A percentile compares a stretch with the other conserved stretches of the same genome.
These are phyloP conservation scores for Ceratonia siliqua DNA, from an alignment of 306 rosid genomes.

Conservation along the genomic window DNA sequence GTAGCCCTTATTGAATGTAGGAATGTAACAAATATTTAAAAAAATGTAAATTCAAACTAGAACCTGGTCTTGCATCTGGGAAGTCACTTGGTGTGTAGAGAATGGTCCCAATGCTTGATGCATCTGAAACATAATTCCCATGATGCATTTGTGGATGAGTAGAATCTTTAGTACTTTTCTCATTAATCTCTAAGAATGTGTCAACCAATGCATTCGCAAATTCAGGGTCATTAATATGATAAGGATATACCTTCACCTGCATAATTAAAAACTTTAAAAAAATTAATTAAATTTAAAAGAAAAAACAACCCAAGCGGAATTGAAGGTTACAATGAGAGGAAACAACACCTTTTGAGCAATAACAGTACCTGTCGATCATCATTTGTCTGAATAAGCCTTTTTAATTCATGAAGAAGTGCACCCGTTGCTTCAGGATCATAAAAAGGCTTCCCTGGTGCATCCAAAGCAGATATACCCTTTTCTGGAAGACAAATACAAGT, in stretches of 20 bases:
- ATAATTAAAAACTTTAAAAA: slow-evolving; percentile 27
- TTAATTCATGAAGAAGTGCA: slow-evolving; percentile 67
- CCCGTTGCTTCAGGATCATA: slow-evolving; percentile 73
- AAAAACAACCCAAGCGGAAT: slow-evolving; percentile 17
- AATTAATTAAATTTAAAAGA: not conserved
- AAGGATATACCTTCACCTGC: slow-evolving; percentile 76
- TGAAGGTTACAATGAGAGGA: not conserved
- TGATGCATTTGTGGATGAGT: slow-evolving; percentile 34
- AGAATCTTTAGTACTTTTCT: slow-evolving; percentile 39
- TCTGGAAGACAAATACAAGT: slow-evolving; percentile 80
- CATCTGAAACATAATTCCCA: slow-evolving; percentile 40
- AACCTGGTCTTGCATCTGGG: slow-evolving; percentile 91
- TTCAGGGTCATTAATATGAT: slow-evolving; percentile 82
- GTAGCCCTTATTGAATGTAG: not conserved
- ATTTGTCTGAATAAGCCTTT: slow-evolving; percentile 59
- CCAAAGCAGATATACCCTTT: slow-evolving; percentile 91
- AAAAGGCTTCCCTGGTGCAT: slow-evolving; percentile 78
- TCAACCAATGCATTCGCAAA: slow-evolving; percentile 79
- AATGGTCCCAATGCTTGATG: slow-evolving; percentile 40
- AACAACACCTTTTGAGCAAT: slow-evolving; percentile 14
- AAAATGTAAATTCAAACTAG: slow-evolving; percentile 30
- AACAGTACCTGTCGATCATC: slow-evolving; percentile 60
- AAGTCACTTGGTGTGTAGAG: slow-evolving; percentile 62
- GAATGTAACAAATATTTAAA: not conserved
- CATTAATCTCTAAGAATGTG: slow-evolving; percentile 71